These are phyloP conservation scores for Boletellus ananas DNA, from an alignment of 768 basidiomycete species.

Conservation along the genomic window DNA sequence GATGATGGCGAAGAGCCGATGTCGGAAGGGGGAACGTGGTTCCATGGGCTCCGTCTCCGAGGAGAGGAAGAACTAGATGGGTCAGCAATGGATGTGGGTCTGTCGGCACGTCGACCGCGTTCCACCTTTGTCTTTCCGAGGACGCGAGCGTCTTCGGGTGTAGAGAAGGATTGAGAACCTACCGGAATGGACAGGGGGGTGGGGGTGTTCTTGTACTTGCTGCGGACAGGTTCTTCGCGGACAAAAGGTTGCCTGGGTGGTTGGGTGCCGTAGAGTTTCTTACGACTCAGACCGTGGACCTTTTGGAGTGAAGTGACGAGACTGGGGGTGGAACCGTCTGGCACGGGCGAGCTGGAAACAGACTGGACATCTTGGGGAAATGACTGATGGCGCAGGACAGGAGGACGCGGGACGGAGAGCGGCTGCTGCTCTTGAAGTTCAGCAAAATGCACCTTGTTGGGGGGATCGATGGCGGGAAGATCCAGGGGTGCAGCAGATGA, in stretches of 20 bases:
- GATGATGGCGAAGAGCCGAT: constrained; percentile 24
- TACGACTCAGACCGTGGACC: constrained; percentile 66
- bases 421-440: constrained; percentile 4
- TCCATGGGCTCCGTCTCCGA: constrained; percentile 32
- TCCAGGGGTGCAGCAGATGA: constrained; percentile 13
- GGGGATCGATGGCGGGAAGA: background rate
- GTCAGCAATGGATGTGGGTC: constrained; percentile 9
- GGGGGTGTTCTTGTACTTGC: constrained; percentile 31
- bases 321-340: constrained; percentile 37
- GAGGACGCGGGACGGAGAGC: constrained; percentile 10
- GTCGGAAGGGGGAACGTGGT: constrained; percentile 15
- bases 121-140: constrained; percentile 22
- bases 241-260: constrained; percentile 50
- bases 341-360: constrained; percentile 13
- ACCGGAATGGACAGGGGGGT: constrained; percentile 31
- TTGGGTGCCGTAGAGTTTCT: constrained; percentile 58
- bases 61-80: constrained; percentile 27
- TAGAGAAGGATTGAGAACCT: constrained; percentile 15
- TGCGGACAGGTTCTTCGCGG: constrained; percentile 44
- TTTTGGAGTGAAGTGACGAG: constrained; percentile 63
- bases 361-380: constrained; percentile 28
- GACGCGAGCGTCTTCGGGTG: constrained; percentile 17
- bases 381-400: constrained; percentile 27
- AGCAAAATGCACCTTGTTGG: constrained; percentile 4
- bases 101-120: constrained; percentile 23